A percentile compares a stretch with the other conserved stretches of the same genome.
Evolutionary conservation across 805 yeast genomes (phyloP).

Genomic region (Suhomyces xylopsoci): DNA sequence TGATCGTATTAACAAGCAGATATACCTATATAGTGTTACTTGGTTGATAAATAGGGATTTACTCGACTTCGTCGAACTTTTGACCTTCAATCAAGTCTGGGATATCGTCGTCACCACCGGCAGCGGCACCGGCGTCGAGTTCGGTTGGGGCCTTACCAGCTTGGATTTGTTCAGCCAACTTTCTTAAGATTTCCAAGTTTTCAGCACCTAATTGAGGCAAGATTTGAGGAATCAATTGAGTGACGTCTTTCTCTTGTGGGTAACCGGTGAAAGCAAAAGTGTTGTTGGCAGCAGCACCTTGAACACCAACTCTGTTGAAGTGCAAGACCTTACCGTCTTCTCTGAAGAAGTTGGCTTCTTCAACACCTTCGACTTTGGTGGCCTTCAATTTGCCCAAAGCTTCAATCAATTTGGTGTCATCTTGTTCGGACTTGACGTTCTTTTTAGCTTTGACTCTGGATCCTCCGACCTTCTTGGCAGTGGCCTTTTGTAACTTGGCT

Average conservation of each 20-base stretch:
- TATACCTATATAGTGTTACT: neutral
- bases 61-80: constrained; percentile 66
- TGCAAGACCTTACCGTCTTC: constrained; percentile 96
- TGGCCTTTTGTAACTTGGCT: constrained; percentile 86
- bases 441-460: constrained; percentile 93
- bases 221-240: constrained; percentile 91
- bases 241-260: constrained; percentile 87
- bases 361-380: constrained; percentile 82
- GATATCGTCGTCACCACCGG: constrained; percentile 45
- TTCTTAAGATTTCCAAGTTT: constrained; percentile 82
- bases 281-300: constrained; percentile 86
- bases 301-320: constrained; percentile 95
- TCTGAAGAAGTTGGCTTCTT: constrained; percentile 96
- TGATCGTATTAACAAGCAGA: neutral
- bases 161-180: constrained; percentile 87
- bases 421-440: constrained; percentile 66
- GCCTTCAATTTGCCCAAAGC: constrained; percentile 87
- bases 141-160: constrained; percentile 50
- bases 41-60: constrained; percentile 10
- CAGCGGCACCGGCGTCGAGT: constrained; percentile 40
- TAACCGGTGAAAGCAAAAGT: constrained; percentile 93
- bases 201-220: constrained; percentile 96
- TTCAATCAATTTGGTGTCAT: constrained; percentile 87
- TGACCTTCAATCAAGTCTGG: constrained; percentile 87
- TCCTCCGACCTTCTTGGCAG: constrained; percentile 74